A percentile compares a stretch with the other conserved stretches of the same genome.
These are phyloP conservation scores for Apocynum venetum DNA, from an alignment of 257 asterid genomes.

Conservation along the genomic window DNA sequence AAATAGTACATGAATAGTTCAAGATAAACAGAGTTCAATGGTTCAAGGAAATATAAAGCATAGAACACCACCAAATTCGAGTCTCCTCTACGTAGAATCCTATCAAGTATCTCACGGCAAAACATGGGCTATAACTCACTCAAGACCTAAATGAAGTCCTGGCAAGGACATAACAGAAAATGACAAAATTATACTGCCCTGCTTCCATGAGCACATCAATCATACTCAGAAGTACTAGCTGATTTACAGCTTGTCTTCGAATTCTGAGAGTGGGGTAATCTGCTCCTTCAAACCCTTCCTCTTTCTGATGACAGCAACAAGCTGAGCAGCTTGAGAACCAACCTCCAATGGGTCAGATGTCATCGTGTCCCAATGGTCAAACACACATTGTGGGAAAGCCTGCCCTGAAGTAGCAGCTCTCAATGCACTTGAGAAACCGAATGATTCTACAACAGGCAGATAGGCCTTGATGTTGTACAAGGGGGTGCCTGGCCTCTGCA, in stretches of 20 bases:
- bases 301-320: conserved; percentile 35
- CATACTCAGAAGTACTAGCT: neutral
- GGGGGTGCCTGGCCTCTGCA: conserved; percentile 46
- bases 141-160: neutral
- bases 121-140: conserved; percentile 9
- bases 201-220: conserved; percentile 7
- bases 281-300: conserved; percentile 46
- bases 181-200: conserved; percentile 26
- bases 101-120: neutral
- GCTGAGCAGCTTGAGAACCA: conserved; percentile 26
- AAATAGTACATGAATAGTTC: neutral
- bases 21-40: neutral
- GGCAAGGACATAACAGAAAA: neutral
- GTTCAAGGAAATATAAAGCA: conserved; percentile 11
- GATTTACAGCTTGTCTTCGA: conserved; percentile 38
- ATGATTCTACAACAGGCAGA: conserved; percentile 38
- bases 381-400: conserved; percentile 43
- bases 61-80: conserved; percentile 7
- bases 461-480: conserved; percentile 48
- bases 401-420: conserved; percentile 47
- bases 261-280: conserved; percentile 38
- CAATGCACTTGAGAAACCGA: conserved; percentile 38
- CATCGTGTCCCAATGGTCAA: conserved; percentile 47
- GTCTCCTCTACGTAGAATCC: neutral
- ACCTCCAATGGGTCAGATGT: conserved; percentile 35